Evolutionary conservation across 352 stramenopile species (phyloP).

Genomic region (Salisapilia sapeloensis): DNA sequence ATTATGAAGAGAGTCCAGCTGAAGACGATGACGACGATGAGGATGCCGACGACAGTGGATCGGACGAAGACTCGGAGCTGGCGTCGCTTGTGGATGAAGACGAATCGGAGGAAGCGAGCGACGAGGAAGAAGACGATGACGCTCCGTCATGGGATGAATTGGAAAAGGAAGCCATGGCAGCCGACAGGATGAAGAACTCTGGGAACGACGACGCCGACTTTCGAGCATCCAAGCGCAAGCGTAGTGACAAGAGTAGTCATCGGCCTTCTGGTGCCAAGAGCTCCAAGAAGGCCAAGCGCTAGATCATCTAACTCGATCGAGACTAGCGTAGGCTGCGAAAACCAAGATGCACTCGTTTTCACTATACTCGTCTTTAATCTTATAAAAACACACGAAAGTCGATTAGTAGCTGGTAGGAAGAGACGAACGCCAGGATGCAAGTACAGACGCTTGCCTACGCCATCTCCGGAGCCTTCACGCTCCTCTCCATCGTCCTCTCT

Average conservation of each 20-base stretch:
- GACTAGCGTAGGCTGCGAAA: too few relatives aligned
- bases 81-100: slow-evolving; percentile 70
- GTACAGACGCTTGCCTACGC: slow-evolving; percentile 77
- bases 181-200: slow-evolving; percentile 44
- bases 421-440: too few relatives aligned
- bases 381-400: too few relatives aligned
- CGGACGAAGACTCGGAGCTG: slow-evolving; percentile 52
- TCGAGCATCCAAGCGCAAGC: too few relatives aligned
- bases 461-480: slow-evolving; percentile 76
- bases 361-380: too few relatives aligned
- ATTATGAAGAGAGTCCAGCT: slow-evolving; percentile 34
- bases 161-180: slow-evolving; percentile 59
- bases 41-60: slow-evolving; percentile 39
- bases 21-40: slow-evolving; percentile 48
- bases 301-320: too few relatives aligned
- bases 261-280: too few relatives aligned
- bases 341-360: too few relatives aligned
- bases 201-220: too few relatives aligned
- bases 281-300: too few relatives aligned
- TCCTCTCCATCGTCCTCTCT: slow-evolving; percentile 65
- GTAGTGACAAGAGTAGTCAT: too few relatives aligned
- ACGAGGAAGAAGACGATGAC: slow-evolving; percentile 48
- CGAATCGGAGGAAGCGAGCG: slow-evolving; percentile 24
- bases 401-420: too few relatives aligned
- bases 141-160: slow-evolving; percentile 67